Conservation (phyloP, 176 grass and related monocot species). For the Carex cristatella region DNA sequence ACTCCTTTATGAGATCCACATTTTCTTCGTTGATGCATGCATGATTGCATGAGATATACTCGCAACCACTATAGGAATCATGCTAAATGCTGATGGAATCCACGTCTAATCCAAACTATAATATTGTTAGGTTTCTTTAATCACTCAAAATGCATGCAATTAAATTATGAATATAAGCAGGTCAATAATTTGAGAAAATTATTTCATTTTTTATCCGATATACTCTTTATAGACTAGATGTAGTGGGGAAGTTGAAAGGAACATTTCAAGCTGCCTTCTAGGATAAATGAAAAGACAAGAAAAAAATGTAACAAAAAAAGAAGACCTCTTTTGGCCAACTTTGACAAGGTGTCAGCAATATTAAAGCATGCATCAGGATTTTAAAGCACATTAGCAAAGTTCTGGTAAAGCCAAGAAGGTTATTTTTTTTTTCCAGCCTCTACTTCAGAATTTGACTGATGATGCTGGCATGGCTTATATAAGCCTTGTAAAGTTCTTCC, state of each 20-base stretch:
- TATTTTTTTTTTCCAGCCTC: too few relatives aligned
- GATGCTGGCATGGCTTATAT: too few relatives aligned
- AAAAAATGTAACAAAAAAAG: too few relatives aligned
- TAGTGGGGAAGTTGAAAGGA: background rate
- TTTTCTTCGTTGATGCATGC: background rate
- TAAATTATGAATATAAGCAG: background rate
- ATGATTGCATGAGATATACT: background rate
- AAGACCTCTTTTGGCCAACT: too few relatives aligned
- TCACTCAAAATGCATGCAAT: background rate
- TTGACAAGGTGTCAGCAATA: too few relatives aligned
- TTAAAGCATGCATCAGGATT: too few relatives aligned
- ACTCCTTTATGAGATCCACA: background rate
- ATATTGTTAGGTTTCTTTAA: background rate
- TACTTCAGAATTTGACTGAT: too few relatives aligned
- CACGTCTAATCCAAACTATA: background rate
- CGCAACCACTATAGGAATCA: background rate
- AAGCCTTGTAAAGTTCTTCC: too few relatives aligned
- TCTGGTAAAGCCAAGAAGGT: too few relatives aligned
- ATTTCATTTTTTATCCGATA: background rate
- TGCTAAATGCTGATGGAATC: background rate
- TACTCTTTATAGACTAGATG: background rate
- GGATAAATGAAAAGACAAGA: background rate
- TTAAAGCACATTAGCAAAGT: too few relatives aligned
- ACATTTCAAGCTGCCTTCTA: background rate
- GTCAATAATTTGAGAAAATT: background rate